Conservation (phyloP, 73 alveolate species). For the Stentor coeruleus region DNA sequence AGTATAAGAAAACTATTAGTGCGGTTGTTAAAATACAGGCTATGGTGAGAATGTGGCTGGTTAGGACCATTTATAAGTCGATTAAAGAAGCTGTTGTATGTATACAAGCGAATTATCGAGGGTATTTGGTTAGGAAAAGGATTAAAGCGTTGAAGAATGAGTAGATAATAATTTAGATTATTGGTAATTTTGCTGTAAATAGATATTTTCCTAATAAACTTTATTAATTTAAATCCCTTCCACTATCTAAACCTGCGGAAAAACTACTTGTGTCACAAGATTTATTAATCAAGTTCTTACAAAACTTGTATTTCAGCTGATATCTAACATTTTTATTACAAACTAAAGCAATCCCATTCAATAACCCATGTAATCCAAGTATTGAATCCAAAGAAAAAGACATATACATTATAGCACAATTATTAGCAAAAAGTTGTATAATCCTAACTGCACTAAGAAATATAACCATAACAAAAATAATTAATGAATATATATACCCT, state of each 20-base stretch:
- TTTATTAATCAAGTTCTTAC: no score
- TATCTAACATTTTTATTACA: background rate
- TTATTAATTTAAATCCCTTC: no score
- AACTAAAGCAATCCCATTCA: background rate
- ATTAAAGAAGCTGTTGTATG: background rate
- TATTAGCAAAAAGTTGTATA: background rate
- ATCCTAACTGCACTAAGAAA: background rate
- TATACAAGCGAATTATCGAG: background rate
- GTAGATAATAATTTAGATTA: no score
- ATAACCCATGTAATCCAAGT: background rate
- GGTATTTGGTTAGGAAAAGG: background rate
- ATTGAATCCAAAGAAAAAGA: no score
- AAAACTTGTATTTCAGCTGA: no score
- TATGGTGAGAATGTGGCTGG: constrained; percentile 1
- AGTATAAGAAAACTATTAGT: background rate
- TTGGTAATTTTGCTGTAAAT: no score
- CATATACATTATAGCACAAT: no score
- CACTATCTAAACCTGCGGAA: no score
- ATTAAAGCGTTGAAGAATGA: background rate
- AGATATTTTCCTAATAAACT: no score
- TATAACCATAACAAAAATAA: background rate
- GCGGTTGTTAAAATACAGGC: background rate
- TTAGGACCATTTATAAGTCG: background rate
- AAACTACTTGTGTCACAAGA: no score
- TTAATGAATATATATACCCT: background rate